phyloP scores from a whole-genome alignment of 139 green algal species.

The Diplosphaera chodatii region DNA sequence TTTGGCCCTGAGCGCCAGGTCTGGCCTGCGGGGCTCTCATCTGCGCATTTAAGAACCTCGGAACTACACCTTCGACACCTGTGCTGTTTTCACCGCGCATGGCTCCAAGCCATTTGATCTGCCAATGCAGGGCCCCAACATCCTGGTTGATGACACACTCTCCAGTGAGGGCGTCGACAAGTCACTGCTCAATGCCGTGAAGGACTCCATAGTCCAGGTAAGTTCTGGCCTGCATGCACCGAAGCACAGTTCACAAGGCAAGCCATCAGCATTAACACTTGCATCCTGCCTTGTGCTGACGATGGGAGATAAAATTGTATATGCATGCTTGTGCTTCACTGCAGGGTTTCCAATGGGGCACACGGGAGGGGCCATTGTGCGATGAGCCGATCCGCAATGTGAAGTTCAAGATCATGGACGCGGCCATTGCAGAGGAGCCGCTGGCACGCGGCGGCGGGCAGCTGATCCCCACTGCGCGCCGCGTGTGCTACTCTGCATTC shows the following conservation, averaged over 20 bases:
- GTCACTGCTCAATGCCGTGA: slow-evolving; percentile 73
- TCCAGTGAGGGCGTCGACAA: slow-evolving; percentile 85
- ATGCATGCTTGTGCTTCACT: no score
- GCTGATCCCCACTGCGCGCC: slow-evolving; percentile 71
- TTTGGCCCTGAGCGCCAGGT: slow-evolving; percentile 79
- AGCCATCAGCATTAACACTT: no score
- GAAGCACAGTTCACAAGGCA: no score
- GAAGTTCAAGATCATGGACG: slow-evolving; percentile 92
- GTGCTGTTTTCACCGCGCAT: no score
- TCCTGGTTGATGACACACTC: slow-evolving; percentile 94
- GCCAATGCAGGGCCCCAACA: slow-evolving; percentile 74
- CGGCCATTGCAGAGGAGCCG: slow-evolving; percentile 52
- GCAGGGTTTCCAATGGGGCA: slow-evolving; percentile 96
- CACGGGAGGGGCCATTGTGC: slow-evolving; percentile 91
- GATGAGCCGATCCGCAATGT: slow-evolving; percentile 97
- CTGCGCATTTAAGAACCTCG: no score
- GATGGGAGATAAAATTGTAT: no score
- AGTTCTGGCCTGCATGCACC: no score
- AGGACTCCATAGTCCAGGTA: slow-evolving; percentile 78
- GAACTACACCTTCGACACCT: no score
- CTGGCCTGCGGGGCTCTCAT: no score
- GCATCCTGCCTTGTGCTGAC: no score
- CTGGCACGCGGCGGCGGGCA: slow-evolving; percentile 87
- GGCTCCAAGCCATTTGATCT: no score
- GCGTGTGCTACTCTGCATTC: slow-evolving; percentile 91